These are phyloP conservation scores for Saccharum officinarum DNA, from an alignment of 176 grass and related monocot species.

Conservation along the genomic window DNA sequence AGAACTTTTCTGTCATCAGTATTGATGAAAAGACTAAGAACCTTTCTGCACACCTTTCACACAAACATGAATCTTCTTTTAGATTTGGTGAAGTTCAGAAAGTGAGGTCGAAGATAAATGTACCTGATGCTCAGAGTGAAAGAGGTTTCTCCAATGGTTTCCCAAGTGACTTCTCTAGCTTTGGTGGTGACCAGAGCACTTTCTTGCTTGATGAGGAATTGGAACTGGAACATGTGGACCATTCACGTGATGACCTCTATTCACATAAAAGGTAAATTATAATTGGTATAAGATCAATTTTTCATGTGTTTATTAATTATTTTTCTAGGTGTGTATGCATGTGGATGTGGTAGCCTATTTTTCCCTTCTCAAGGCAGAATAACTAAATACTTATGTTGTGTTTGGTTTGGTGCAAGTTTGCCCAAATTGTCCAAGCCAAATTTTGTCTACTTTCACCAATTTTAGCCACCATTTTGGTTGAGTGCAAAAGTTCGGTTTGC, in stretches of 20 bases:
- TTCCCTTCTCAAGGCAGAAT: background rate
- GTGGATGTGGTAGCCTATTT: background rate
- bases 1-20: conserved; percentile 31
- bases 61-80: conserved; percentile 28
- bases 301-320: background rate
- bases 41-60: conserved; percentile 28
- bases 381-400: background rate
- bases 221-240: conserved; percentile 56
- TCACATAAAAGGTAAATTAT: conserved; percentile 65
- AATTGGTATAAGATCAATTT: conserved; percentile 1
- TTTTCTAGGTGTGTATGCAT: background rate
- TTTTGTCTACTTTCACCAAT: background rate
- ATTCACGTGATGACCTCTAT: conserved; percentile 39
- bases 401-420: background rate
- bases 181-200: conserved; percentile 66
- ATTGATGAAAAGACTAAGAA: conserved; percentile 37
- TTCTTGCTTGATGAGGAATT: conserved; percentile 90
- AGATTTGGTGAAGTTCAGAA: conserved; percentile 38
- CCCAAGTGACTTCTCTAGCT: conserved; percentile 36
- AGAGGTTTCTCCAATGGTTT: conserved; percentile 41
- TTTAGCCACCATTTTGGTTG: background rate
- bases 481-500: background rate
- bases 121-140: conserved; percentile 33
- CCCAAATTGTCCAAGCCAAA: background rate
- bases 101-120: conserved; percentile 37